Evolutionary conservation across 495 filamentous ascomycete genomes (phyloP).

Genomic region (Daldinia concentrica): DNA sequence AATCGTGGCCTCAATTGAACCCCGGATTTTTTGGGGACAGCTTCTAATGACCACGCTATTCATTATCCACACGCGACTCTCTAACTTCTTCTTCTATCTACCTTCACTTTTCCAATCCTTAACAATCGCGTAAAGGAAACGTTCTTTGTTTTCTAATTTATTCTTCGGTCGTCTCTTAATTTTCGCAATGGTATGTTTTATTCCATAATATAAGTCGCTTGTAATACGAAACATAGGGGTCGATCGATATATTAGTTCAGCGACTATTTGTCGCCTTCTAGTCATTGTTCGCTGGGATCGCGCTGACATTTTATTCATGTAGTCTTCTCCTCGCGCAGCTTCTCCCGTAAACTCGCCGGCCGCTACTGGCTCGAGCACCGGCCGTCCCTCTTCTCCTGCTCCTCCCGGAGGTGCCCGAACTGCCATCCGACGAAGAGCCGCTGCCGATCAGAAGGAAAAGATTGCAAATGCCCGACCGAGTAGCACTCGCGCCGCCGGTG

Average conservation of each 20-base stretch:
- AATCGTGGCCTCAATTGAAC: conserved; percentile 54
- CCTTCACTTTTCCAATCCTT: conserved; percentile 22
- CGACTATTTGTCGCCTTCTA: too few species aligned
- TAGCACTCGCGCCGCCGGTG: conserved; percentile 91
- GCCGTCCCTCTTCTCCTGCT: conserved; percentile 83
- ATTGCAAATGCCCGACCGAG: conserved; percentile 88
- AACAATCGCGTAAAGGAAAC: conserved; percentile 4
- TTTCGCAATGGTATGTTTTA: conserved; percentile 36
- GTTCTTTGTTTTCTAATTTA: conserved; percentile 12
- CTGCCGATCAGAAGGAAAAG: conserved; percentile 94
- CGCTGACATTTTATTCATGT: conserved; percentile 27
- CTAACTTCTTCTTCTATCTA: conserved; percentile 32
- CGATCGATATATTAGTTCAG: not conserved
- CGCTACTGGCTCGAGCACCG: conserved; percentile 69
- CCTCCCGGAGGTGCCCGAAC: conserved; percentile 95
- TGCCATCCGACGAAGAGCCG: conserved; percentile 90
- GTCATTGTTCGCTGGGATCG: not conserved
- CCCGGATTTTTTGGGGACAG: conserved; percentile 36
- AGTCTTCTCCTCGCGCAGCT: conserved; percentile 80
- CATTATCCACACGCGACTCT: conserved; percentile 31
- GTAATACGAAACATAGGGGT: conserved; percentile 4
- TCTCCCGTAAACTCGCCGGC: conserved; percentile 65
- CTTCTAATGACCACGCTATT: conserved; percentile 13
- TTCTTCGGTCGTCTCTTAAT: conserved; percentile 10
- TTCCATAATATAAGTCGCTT: not conserved